These are phyloP conservation scores for Withania somnifera DNA, from an alignment of 305 asterid genomes.

Conservation along the genomic window DNA sequence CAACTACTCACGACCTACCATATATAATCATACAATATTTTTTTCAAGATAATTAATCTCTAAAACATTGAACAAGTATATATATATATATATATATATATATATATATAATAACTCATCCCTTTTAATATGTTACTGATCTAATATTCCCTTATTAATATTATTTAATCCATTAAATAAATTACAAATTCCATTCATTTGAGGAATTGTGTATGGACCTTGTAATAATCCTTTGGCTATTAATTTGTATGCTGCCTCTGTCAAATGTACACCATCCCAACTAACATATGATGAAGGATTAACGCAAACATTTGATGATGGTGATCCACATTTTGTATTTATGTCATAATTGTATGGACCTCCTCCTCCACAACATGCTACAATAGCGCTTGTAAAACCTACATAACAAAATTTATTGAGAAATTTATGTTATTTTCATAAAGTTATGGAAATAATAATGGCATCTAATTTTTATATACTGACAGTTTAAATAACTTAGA, in stretches of 20 bases:
- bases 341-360: conserved; percentile 26
- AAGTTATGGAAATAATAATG: not conserved
- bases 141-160: not conserved
- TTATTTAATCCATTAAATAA: not conserved
- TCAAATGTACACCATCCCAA: conserved; percentile 57
- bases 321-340: conserved; percentile 3
- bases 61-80: not conserved
- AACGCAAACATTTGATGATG: conserved; percentile 16
- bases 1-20: too few species aligned
- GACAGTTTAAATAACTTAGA: not conserved
- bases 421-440: too few species aligned
- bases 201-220: conserved; percentile 30
- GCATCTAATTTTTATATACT: not conserved
- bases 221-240: conserved; percentile 22
- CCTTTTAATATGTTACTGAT: not conserved
- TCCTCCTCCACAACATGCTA: conserved; percentile 43
- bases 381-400: conserved; percentile 30
- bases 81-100: too few species aligned
- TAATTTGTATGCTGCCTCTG: conserved; percentile 38
- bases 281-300: conserved; percentile 27
- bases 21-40: too few species aligned
- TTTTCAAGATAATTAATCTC: too few species aligned
- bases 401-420: not conserved
- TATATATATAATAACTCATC: too few species aligned
- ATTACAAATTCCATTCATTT: conserved; percentile 2